Evolutionary conservation across 345 rosid genomes (phyloP).

Genomic region (Sonneratia alba): DNA sequence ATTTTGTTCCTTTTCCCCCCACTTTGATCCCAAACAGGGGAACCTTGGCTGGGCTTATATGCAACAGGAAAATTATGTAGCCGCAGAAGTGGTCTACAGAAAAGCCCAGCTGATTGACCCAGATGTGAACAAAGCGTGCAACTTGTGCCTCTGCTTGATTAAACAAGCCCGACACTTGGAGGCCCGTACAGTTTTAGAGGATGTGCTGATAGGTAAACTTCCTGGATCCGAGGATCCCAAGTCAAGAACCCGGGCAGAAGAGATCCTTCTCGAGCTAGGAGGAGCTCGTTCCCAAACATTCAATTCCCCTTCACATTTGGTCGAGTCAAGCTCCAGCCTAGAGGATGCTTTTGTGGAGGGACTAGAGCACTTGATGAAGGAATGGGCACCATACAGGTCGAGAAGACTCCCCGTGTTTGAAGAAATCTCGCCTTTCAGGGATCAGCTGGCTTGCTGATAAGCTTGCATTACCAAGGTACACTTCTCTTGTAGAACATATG

Average conservation of each 20-base stretch:
- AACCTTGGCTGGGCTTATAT: conserved; percentile 96
- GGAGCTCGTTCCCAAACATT: neutral
- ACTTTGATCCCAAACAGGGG: conserved; percentile 37
- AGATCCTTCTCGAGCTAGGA: conserved; percentile 32
- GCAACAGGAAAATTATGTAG: conserved; percentile 55
- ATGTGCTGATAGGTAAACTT: conserved; percentile 29
- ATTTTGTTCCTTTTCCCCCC: neutral
- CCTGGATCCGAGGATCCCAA: conserved; percentile 45
- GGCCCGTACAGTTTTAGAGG: conserved; percentile 36
- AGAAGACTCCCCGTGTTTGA: conserved; percentile 83
- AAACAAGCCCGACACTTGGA: conserved; percentile 49
- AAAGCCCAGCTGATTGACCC: conserved; percentile 80
- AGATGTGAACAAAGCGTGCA: conserved; percentile 86
- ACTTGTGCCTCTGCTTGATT: conserved; percentile 61
- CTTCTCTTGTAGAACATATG: neutral
- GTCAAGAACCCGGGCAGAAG: conserved; percentile 42
- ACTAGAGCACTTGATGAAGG: conserved; percentile 52
- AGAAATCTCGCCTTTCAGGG: conserved; percentile 72
- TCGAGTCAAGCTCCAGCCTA: conserved; percentile 9
- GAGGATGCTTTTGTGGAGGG: conserved; percentile 55
- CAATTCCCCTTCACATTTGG: neutral
- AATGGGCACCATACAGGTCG: conserved; percentile 52
- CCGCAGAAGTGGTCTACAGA: conserved; percentile 65
- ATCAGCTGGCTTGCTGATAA: conserved; percentile 69
- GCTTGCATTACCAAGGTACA: neutral